Conservation (phyloP, 1,284 basidiomycete species). For the Boletus austroedulis region DNA sequence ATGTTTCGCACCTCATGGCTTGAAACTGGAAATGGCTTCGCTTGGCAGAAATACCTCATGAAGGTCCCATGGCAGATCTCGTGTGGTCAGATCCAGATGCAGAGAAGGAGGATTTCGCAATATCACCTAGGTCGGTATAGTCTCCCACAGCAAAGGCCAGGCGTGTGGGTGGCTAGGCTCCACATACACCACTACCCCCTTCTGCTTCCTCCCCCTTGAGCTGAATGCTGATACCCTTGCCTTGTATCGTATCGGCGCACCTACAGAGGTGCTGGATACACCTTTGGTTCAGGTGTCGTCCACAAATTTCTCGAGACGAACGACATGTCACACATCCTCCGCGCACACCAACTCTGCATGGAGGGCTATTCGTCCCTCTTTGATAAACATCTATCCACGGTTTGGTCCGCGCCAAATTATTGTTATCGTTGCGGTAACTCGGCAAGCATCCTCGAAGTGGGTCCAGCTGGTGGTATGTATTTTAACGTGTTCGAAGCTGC, state of each 20-base stretch:
- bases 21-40: constrained; percentile 9
- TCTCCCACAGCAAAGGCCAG: constrained; percentile 13
- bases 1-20: constrained; percentile 24
- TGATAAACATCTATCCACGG: constrained; percentile 92
- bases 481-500: constrained; percentile 99
- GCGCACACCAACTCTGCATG: constrained; percentile 99
- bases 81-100: constrained; percentile 99
- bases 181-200: constrained; percentile 11
- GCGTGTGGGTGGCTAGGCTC: constrained; percentile 15
- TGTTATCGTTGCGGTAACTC: constrained; percentile 98
- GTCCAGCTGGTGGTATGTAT: constrained; percentile 85
- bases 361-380: constrained; percentile 96
- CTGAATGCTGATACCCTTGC: constrained; percentile 4
- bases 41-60: constrained; percentile 90
- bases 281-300: constrained; percentile 98
- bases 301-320: constrained; percentile 95
- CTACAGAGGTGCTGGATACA: constrained; percentile 93
- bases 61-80: constrained; percentile 99
- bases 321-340: constrained; percentile 94
- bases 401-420: constrained; percentile 99
- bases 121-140: constrained; percentile 82
- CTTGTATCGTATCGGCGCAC: neutral
- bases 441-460: constrained; percentile 94
- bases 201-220: constrained; percentile 4
- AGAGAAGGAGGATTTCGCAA: constrained; percentile 99